phyloP scores from a whole-genome alignment of 345 rosid species.

The Dipteronia dyeriana region DNA sequence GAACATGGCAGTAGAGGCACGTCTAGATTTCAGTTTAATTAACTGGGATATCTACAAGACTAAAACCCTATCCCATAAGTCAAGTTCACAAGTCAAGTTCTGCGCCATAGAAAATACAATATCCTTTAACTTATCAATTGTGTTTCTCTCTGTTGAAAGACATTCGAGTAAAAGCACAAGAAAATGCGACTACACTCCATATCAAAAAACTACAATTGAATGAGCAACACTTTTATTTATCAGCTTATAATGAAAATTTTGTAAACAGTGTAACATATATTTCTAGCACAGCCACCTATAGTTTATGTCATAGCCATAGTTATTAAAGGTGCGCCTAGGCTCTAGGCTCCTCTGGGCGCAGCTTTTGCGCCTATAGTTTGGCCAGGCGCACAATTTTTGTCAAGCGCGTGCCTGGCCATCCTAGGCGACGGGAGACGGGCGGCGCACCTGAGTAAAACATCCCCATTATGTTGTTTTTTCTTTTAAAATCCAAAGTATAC shows the following conservation, averaged over 20 bases:
- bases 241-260: not conserved
- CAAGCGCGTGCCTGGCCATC: too few species aligned
- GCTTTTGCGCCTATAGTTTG: too few species aligned
- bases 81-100: not conserved
- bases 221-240: not conserved
- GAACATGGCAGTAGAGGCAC: not conserved
- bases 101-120: not conserved
- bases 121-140: not conserved
- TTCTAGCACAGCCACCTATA: not conserved
- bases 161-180: not conserved
- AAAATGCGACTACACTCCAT: not conserved
- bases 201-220: not conserved
- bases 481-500: too few species aligned
- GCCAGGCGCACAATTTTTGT: too few species aligned
- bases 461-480: too few species aligned
- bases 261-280: not conserved
- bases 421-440: too few species aligned
- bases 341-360: too few species aligned
- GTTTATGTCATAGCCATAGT: not conserved
- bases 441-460: too few species aligned
- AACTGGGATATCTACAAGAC: too few species aligned
- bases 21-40: not conserved
- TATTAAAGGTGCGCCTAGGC: too few species aligned
- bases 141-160: not conserved
- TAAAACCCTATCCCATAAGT: not conserved